These are phyloP conservation scores for Aspergillus candidus DNA, from an alignment of 2,329 filamentous ascomycete species.

Conservation along the genomic window DNA sequence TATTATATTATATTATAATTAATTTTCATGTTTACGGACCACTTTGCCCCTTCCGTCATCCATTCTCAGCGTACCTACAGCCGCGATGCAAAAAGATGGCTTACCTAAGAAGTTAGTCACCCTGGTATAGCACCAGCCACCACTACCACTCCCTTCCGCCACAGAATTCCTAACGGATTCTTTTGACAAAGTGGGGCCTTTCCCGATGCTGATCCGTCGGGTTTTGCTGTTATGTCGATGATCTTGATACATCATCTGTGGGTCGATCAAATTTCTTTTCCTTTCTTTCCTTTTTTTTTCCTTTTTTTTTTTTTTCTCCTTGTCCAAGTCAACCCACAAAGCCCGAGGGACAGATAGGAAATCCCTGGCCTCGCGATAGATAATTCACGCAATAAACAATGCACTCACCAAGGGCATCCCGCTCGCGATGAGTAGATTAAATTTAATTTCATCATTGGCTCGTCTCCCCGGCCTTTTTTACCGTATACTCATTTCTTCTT, in stretches of 20 bases:
- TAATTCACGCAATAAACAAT: too few species aligned
- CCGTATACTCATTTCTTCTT: too few species aligned
- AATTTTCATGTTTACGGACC: background rate
- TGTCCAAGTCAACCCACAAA: background rate
- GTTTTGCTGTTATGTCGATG: slow-evolving; percentile 16
- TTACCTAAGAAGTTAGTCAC: slow-evolving; percentile 10
- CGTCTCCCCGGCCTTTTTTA: too few species aligned
- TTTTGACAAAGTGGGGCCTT: slow-evolving; percentile 14
- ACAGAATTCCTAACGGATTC: slow-evolving; percentile 18
- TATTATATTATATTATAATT: background rate
- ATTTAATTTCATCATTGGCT: too few species aligned
- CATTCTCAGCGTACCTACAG: slow-evolving; percentile 6
- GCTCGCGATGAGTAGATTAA: too few species aligned
- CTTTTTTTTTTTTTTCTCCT: background rate
- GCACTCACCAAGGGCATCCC: too few species aligned
- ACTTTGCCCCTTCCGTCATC: slow-evolving; percentile 16
- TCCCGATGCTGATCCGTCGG: slow-evolving; percentile 21
- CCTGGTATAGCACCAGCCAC: slow-evolving; percentile 4
- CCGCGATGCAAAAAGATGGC: slow-evolving; percentile 1
- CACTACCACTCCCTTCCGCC: slow-evolving; percentile 13
- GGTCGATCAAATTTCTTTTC: slow-evolving; percentile 13
- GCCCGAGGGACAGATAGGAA: background rate
- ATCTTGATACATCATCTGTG: slow-evolving; percentile 24
- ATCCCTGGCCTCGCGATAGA: background rate
- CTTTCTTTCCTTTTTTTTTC: slow-evolving; percentile 1